Base-by-base conservation (phyloP, 352 stramenopile species). In the Phytophthora litchii region DNA sequence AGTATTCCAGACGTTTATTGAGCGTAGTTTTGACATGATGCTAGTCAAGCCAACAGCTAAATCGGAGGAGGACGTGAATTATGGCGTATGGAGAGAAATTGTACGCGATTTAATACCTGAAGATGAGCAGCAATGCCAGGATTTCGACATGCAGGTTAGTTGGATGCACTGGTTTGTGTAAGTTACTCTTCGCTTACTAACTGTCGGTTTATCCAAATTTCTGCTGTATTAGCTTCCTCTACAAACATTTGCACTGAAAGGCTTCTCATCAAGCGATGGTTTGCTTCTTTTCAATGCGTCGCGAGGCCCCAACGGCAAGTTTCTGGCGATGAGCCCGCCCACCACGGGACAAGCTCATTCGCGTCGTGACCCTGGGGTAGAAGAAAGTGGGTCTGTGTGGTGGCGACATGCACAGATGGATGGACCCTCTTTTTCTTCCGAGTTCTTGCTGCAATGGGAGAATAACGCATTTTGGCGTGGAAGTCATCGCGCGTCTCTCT, bases 1-100 rank as follows among this genome's bases (percentile, higher is more conserved):
- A 52, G 43, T 94, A 11, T 91, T 91, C 41, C 80, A 92, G 54
- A 72, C 80, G 29, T 76, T 94, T 11, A 73, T 94, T 34, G 82
- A 94, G 35, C 69, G 77, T 2, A 89, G 67, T 54, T 78, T 72
- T 35, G 54, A 70, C 3, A 58, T 86, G 42, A 91, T 94, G 80
- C 54, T 68, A 0, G 8, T 55, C 11, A 80, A 74, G 12, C 83
- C 83, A 4, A 82, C 64, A 3, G 47, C 52, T 8, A 83, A 86
- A 44, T 81, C 80, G 0, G 69, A 90, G 42, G 77, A 88, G 9
- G 80, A 92, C 23, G 45, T 94, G 19, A 89, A 90, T 34, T 47
- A 88, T 54, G 57, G 67, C 19, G 38, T 91, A 4, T 94, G 85
- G 85, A 55, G 61, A 27, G 71, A 77, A 14, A 60, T 78, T 37